Percentiles rank a stretch among this genome's conserved stretches.
Evolutionary conservation across 768 basidiomycete species (phyloP).

Genomic region (Leccinellum luteum): DNA sequence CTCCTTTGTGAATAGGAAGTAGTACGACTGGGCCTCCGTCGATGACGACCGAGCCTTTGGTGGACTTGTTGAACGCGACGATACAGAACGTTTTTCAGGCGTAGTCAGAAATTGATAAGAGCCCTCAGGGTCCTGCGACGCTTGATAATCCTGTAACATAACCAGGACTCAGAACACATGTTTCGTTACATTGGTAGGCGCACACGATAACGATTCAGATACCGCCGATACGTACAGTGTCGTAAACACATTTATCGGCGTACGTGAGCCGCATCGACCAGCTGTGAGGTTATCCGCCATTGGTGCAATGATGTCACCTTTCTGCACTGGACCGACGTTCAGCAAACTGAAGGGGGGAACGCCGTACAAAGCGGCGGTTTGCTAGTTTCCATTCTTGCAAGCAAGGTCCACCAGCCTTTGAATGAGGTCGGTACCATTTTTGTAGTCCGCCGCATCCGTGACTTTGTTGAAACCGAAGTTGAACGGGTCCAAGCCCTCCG

Average conservation of each 20-base stretch:
- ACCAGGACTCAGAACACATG: neutral
- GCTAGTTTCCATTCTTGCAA: slow-evolving; percentile 65
- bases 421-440: slow-evolving; percentile 47
- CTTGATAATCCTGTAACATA: slow-evolving; percentile 39
- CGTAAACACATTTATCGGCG: slow-evolving; percentile 51
- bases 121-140: slow-evolving; percentile 36
- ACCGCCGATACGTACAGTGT: slow-evolving; percentile 38
- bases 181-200: neutral
- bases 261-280: slow-evolving; percentile 48
- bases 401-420: slow-evolving; percentile 55
- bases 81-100: slow-evolving; percentile 49
- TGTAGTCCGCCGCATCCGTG: slow-evolving; percentile 44
- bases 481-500: slow-evolving; percentile 55
- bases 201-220: neutral
- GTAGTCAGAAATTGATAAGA: slow-evolving; percentile 49
- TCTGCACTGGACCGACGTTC: slow-evolving; percentile 55
- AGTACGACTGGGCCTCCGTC: slow-evolving; percentile 32
- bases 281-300: slow-evolving; percentile 48
- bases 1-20: slow-evolving; percentile 43
- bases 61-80: slow-evolving; percentile 40
- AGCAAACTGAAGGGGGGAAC: slow-evolving; percentile 37
- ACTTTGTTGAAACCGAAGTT: slow-evolving; percentile 48
- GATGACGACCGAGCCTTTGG: slow-evolving; percentile 33
- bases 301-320: slow-evolving; percentile 49
- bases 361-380: slow-evolving; percentile 11